Evolutionary conservation across 2,329 filamentous ascomycete species (phyloP), one percentile per base, ranked within the genome.

Genomic region (Xylariaceae sp.): DNA sequence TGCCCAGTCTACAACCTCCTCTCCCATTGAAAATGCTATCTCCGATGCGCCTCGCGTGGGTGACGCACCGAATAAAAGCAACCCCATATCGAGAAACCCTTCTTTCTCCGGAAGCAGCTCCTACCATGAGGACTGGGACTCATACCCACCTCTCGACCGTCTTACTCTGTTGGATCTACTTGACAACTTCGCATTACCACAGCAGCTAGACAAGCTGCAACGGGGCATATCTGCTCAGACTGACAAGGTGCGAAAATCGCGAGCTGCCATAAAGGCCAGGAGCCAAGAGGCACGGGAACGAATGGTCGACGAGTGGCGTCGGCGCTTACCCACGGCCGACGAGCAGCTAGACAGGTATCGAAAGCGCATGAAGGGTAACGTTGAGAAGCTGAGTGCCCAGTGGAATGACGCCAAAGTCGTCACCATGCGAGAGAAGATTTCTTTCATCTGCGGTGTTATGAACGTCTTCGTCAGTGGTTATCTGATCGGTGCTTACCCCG

Each of bases 381-480:
- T 97, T n/a, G 90, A 96, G 56, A 86, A 88, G 52, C 75, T 97
- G 26, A 85, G 84, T 46, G 79, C 76, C 51, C 82, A 82, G 57
- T 98, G 91, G 90, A 93, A 87, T 60, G 87, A 95, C 59, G 88
- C 87, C 15, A 89, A 89, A 57, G 83, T 81, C 8, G 89, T 98
- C 54, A 96, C 89, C 1, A 66, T 87, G 37, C 83, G 90, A 44
- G 93, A 98, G 69, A 98, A 98, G 74, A 72, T 94, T 37, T 90
- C 91, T 4, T 98, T 98, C 65, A 96, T 98, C 48, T 91, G 83
- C 46, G 93, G 89, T 56, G 90, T 96, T 52, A 80, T 96, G 69
- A 98, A 98, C 67, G 93, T 98, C 63, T 95, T 98, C 66, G 82
- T 97, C 61, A 95, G 89, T 52, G 93, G 91, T 43, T 97, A 95